Evolutionary conservation across 1,139 yeast species (phyloP).

Genomic region (Candida labiduridarum): DNA sequence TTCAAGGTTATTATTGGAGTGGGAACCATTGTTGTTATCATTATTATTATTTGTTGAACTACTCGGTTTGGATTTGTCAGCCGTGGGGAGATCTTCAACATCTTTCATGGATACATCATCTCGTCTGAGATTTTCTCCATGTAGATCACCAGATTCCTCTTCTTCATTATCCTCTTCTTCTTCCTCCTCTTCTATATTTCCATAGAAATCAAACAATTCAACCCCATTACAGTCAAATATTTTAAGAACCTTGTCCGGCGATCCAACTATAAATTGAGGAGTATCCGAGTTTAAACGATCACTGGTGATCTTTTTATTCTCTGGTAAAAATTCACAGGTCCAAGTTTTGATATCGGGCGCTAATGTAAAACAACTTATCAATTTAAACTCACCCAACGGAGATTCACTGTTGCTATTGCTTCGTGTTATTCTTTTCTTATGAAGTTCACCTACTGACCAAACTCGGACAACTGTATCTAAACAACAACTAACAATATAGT

Average conservation of each 20-base stretch:
- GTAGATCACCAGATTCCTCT: background rate
- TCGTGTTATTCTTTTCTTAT: constrained; percentile 21
- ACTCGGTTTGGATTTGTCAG: background rate
- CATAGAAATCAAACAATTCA: constrained; percentile 48
- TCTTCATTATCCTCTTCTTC: constrained; percentile 1
- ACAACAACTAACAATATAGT: constrained; percentile 67
- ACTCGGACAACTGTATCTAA: constrained; percentile 66
- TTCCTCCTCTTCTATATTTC: constrained; percentile 34
- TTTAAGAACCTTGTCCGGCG: constrained; percentile 74
- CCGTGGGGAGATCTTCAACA: constrained; percentile 7
- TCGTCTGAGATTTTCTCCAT: constrained; percentile 1
- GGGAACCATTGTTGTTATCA: background rate
- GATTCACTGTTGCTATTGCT: constrained; percentile 6
- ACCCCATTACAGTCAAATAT: constrained; percentile 55
- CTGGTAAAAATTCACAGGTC: constrained; percentile 76
- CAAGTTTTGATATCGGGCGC: constrained; percentile 51
- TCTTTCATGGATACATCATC: constrained; percentile 19
- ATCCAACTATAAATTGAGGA: constrained; percentile 68
- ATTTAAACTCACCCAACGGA: constrained; percentile 18
- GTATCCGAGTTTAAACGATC: constrained; percentile 22
- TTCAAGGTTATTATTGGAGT: constrained; percentile 18
- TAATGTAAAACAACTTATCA: constrained; percentile 40
- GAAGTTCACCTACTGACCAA: constrained; percentile 57
- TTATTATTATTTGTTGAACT: background rate
- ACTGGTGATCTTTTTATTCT: constrained; percentile 14